phyloP scores from a whole-genome alignment of 1,139 yeast species.

The Pichia sp. region DNA sequence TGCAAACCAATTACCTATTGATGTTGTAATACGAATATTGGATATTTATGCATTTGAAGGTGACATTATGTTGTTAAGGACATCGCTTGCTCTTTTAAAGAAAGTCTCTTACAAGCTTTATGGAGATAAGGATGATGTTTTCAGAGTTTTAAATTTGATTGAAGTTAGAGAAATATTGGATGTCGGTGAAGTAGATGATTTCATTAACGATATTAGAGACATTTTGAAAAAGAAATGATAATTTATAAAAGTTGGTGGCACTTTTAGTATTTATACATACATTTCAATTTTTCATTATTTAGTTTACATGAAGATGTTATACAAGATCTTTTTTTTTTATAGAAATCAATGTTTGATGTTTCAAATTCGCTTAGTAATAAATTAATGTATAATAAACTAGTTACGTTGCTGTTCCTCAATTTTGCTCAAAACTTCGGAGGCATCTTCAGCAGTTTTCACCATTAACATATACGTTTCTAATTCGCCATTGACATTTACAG shows the following conservation, averaged over 20 bases:
- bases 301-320: too few relatives aligned
- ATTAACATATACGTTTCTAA: slow-evolving; percentile 58
- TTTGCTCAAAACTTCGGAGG: slow-evolving; percentile 29
- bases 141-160: slow-evolving; percentile 25
- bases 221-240: slow-evolving; percentile 10
- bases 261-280: too few relatives aligned
- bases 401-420: neutral
- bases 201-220: slow-evolving; percentile 35
- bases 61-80: slow-evolving; percentile 42
- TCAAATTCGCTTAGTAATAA: neutral
- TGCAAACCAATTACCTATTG: slow-evolving; percentile 24
- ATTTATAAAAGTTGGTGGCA: neutral
- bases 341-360: neutral
- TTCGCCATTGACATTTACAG: slow-evolving; percentile 34
- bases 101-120: slow-evolving; percentile 45
- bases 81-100: slow-evolving; percentile 41
- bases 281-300: neutral
- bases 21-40: slow-evolving; percentile 33
- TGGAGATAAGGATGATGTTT: slow-evolving; percentile 42
- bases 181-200: slow-evolving; percentile 28
- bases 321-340: neutral
- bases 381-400: neutral
- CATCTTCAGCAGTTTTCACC: slow-evolving; percentile 70
- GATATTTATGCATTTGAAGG: slow-evolving; percentile 61
- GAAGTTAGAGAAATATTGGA: slow-evolving; percentile 41